These are phyloP conservation scores for Jamesozyma gamospora DNA, from an alignment of 805 yeast species.

Conservation along the genomic window DNA sequence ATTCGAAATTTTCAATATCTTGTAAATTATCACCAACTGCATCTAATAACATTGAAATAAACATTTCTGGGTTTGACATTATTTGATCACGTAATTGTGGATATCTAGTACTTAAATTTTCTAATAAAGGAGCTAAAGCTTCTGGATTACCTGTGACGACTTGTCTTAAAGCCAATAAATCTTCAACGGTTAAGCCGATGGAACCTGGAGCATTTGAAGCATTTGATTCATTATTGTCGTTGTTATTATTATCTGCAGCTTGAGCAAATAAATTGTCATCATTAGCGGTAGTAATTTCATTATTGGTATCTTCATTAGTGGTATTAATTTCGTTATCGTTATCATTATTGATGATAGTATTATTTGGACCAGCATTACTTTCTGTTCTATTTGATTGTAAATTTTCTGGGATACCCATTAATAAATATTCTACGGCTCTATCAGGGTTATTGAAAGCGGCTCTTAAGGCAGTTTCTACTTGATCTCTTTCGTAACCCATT, in stretches of 20 bases:
- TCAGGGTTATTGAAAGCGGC: slow-evolving; percentile 97
- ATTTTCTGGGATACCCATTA: slow-evolving; percentile 79
- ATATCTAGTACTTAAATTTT: slow-evolving; percentile 67
- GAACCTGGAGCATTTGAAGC: slow-evolving; percentile 29
- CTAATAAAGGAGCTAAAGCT: slow-evolving; percentile 72
- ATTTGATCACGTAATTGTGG: slow-evolving; percentile 79
- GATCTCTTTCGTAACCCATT: slow-evolving; percentile 87
- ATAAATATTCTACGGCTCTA: slow-evolving; percentile 89
- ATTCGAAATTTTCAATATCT: slow-evolving; percentile 23
- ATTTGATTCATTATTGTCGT: background rate
- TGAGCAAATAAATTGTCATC: slow-evolving; percentile 33
- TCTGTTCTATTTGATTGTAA: slow-evolving; percentile 28
- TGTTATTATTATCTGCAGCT: slow-evolving; percentile 33
- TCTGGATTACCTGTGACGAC: slow-evolving; percentile 81
- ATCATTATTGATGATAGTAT: slow-evolving; percentile 11
- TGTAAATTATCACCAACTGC: slow-evolving; percentile 46
- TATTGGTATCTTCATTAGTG: background rate
- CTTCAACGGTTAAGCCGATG: slow-evolving; percentile 37
- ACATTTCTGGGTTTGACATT: slow-evolving; percentile 82
- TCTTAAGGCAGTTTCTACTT: slow-evolving; percentile 82
- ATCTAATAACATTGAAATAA: slow-evolving; percentile 60
- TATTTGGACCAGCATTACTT: slow-evolving; percentile 8
- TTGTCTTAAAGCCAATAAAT: slow-evolving; percentile 54
- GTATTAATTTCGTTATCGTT: slow-evolving; percentile 6
- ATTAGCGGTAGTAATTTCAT: background rate